These are phyloP conservation scores for Tricholoma hemisulphureum DNA, from an alignment of 768 basidiomycete species.

Conservation along the genomic window DNA sequence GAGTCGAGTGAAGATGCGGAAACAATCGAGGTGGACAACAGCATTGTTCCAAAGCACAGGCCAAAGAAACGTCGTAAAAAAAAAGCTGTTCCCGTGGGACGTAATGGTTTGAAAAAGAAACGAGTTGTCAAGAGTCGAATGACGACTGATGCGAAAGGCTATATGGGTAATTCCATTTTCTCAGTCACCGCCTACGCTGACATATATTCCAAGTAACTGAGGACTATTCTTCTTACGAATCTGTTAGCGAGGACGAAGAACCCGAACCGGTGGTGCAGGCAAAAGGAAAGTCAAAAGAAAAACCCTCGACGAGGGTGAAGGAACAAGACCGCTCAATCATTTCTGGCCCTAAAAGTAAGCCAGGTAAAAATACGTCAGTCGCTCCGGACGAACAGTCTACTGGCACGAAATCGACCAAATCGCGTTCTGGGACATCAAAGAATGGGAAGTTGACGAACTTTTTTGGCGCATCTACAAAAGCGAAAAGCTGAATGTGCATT, in stretches of 20 bases:
- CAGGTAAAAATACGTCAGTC: neutral
- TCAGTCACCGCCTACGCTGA: neutral
- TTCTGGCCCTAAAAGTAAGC: slow-evolving; percentile 10
- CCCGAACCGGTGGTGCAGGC: slow-evolving; percentile 24
- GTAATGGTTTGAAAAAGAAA: slow-evolving; percentile 75
- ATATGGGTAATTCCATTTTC: slow-evolving; percentile 51
- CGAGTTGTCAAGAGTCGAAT: slow-evolving; percentile 58
- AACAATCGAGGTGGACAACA: slow-evolving; percentile 40
- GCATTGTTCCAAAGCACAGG: slow-evolving; percentile 29
- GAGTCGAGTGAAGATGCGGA: slow-evolving; percentile 26
- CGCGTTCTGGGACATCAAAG: slow-evolving; percentile 7
- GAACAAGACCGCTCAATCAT: slow-evolving; percentile 12
- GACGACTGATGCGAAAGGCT: slow-evolving; percentile 64
- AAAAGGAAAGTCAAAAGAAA: slow-evolving; percentile 27
- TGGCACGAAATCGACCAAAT: slow-evolving; percentile 4
- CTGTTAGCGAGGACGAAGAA: slow-evolving; percentile 63
- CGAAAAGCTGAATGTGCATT: slow-evolving; percentile 14
- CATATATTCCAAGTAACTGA: slow-evolving; percentile 52
- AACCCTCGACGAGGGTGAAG: slow-evolving; percentile 20
- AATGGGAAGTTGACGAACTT: slow-evolving; percentile 29
- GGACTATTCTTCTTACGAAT: slow-evolving; percentile 81
- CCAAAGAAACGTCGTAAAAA: slow-evolving; percentile 47
- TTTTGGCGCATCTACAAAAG: slow-evolving; percentile 31
- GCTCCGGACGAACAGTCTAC: neutral
- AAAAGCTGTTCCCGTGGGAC: slow-evolving; percentile 68